phyloP scores from a whole-genome alignment of 1,284 basidiomycete species.

The Boletellus sp. region DNA sequence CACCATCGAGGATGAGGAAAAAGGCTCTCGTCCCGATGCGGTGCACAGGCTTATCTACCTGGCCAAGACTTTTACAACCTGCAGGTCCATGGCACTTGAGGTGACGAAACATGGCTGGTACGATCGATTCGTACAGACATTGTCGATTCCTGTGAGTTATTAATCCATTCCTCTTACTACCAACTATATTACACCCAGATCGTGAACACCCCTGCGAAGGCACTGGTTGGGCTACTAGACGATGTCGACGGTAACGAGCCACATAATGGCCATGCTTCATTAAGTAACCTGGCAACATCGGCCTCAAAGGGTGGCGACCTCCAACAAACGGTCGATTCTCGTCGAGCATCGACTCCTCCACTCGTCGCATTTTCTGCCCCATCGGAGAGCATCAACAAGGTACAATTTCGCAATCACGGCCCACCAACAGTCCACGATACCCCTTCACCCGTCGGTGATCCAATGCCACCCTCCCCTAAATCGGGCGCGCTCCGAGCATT shows the following conservation, averaged over 20 bases:
- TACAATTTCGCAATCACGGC: neutral
- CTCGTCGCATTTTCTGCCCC: neutral
- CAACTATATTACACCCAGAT: constrained; percentile 19
- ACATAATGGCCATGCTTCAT: constrained; percentile 1
- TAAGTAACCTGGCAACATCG: neutral
- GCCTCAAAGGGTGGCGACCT: neutral
- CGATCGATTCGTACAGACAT: constrained; percentile 33
- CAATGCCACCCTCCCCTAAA: constrained; percentile 1
- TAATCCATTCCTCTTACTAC: neutral
- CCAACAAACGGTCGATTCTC: constrained; percentile 2
- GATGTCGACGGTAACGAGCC: constrained; percentile 4
- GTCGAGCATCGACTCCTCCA: neutral
- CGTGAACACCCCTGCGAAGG: constrained; percentile 12
- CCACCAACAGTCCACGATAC: neutral
- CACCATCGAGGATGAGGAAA: constrained; percentile 34
- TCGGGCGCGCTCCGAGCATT: neutral
- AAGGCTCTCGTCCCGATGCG: constrained; percentile 35
- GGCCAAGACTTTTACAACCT: constrained; percentile 41
- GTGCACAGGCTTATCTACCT: constrained; percentile 35
- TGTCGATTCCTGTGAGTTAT: constrained; percentile 24
- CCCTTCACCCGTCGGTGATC: neutral
- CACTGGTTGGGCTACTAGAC: constrained; percentile 13
- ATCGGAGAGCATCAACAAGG: neutral
- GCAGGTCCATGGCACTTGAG: constrained; percentile 39
- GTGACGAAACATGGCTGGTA: constrained; percentile 49